Conservation (phyloP, 257 asterid species). For the Cruciata laevipes region DNA sequence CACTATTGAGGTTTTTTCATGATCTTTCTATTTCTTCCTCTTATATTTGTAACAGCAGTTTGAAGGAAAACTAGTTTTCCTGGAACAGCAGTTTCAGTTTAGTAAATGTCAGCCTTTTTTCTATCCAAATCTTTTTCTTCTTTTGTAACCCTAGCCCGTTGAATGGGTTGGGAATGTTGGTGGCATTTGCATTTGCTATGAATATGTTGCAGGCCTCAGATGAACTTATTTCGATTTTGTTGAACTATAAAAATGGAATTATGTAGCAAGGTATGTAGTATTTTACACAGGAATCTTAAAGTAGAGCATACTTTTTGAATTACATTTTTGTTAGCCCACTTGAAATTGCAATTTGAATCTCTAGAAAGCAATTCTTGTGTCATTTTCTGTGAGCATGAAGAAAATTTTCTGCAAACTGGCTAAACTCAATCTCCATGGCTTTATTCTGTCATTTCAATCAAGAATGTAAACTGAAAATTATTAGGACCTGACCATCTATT, state of each 20-base stretch:
- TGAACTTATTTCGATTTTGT: not conserved
- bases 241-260: not conserved
- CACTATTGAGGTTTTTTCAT: slow-evolving; percentile 63
- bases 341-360: not conserved
- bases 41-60: not conserved
- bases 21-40: slow-evolving; percentile 4
- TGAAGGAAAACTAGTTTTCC: not conserved
- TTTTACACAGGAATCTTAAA: not conserved
- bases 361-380: not conserved
- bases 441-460: not conserved
- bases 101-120: not conserved
- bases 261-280: not conserved
- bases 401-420: not conserved
- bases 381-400: not conserved
- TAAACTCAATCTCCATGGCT: not conserved
- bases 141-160: not conserved
- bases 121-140: not conserved
- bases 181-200: not conserved
- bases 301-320: not conserved
- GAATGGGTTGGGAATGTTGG: not conserved
- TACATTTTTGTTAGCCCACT: not conserved
- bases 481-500: not conserved
- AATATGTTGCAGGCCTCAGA: not conserved
- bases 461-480: not conserved
- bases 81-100: not conserved